Base-by-base conservation (phyloP, 164 flowering plant genomes). In the Aristolochia contorta region DNA sequence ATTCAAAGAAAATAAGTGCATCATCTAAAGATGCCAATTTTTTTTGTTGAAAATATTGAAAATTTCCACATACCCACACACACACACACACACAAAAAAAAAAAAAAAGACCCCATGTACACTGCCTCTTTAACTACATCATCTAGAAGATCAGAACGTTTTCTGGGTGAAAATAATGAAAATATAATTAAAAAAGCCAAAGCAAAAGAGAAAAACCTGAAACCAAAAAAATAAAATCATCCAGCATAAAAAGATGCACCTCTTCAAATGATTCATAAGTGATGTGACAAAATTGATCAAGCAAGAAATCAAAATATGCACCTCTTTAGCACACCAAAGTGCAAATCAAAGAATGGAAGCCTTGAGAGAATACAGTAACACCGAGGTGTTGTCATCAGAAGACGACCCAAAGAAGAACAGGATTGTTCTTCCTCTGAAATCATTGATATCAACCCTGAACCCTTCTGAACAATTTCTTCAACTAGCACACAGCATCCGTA, bases 351-450 rank as follows among this genome's bases (percentile, higher is more conserved):
- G 62, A 83, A 89, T 23, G 99, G 99, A 75, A 94, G 81, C 74
- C 99, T 83, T 49, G 99, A 80, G 56, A 94, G 82, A 74, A 94
- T 84, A 87, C 99, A 94, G 70, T 94, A 91, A 73, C 99, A 94
- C 53, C 99, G 87, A 20, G 79, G 80, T n/a, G 99, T 87, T 24
- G 93, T 85, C 65, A 94, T 76, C 46, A 84, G 66, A 60, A 77
- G 79, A 56, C 96, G 96, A 54, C 87, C 77, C 64, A 81, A 60
- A 47, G 85, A 67, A 6, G 82, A 69, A 63, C 19, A 60, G 27
- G 48, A 20, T 60, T 84, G 72, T 64, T 75, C 78, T 64, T 74
- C 83, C 46, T 80, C 87, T 16, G 84, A 71, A 59, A 86, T 73
- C 75, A 82, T 68, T 18, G 99, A 88, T 75, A 94, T 81, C 78